Percentiles rank a stretch among this genome's conserved stretches.
Conservation (phyloP, 306 rosid species). For the Prunus salicina region DNA sequence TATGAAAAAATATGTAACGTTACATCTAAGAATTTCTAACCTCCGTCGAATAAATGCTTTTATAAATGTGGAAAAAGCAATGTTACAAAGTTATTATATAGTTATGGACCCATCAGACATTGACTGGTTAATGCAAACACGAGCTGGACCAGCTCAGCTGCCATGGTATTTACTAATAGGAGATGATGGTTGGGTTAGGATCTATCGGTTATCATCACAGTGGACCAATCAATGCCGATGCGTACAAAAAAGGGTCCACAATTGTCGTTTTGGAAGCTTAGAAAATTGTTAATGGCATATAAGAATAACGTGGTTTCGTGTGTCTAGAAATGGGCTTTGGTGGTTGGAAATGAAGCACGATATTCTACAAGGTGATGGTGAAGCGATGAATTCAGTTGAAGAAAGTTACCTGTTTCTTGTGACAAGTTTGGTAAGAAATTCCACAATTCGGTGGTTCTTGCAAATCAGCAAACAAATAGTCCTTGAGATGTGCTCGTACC, state of each 20-base stretch:
- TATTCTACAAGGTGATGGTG: background rate
- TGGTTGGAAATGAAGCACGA: background rate
- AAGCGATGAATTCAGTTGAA: background rate
- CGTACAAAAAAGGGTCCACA: background rate
- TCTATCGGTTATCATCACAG: background rate
- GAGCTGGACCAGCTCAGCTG: background rate
- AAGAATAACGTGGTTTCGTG: background rate
- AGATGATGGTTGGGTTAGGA: background rate
- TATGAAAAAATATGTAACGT: no score
- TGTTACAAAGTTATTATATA: background rate
- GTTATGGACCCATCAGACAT: slow-evolving; percentile 4
- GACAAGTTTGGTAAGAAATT: slow-evolving; percentile 70
- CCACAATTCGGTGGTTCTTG: slow-evolving; percentile 86
- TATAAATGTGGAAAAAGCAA: background rate
- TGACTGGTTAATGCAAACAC: background rate
- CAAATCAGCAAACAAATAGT: slow-evolving; percentile 77
- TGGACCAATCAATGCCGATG: slow-evolving; percentile 5
- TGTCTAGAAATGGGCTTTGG: background rate
- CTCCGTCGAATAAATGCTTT: background rate
- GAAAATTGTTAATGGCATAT: slow-evolving; percentile 1
- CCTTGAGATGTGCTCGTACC: slow-evolving; percentile 91
- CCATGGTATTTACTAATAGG: background rate
- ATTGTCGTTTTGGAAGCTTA: background rate
- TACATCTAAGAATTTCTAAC: no score
- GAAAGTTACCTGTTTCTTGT: slow-evolving; percentile 73